A percentile compares a stretch with the other conserved stretches of the same genome.
Conservation (phyloP, 257 asterid genomes). For the Craterostigma plantagineum region DNA sequence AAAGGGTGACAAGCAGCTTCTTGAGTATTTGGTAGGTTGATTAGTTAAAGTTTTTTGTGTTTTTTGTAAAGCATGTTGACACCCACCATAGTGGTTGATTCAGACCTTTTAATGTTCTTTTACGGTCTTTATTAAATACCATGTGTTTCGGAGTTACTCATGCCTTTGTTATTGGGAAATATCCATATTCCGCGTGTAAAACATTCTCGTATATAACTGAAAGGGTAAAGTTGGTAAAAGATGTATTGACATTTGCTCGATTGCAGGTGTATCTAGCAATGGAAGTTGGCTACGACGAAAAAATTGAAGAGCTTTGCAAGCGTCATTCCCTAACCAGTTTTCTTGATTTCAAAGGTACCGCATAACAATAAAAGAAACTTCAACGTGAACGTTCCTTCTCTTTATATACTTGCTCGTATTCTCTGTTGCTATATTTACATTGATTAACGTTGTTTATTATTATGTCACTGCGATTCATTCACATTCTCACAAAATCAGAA, state of each 20-base stretch:
- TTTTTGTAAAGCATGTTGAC: too few relatives aligned
- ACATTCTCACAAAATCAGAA: constrained; percentile 29
- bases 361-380: neutral
- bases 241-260: constrained; percentile 1
- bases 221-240: neutral
- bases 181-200: neutral
- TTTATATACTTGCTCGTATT: constrained; percentile 7
- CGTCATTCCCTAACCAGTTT: constrained; percentile 72
- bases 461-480: neutral
- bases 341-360: constrained; percentile 43
- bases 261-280: constrained; percentile 80
- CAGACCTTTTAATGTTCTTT: neutral
- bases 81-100: neutral
- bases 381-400: neutral
- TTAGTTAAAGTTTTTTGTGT: too few relatives aligned
- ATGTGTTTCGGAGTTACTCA: too few relatives aligned
- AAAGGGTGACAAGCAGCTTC: constrained; percentile 42
- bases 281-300: constrained; percentile 94
- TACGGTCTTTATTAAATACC: too few relatives aligned
- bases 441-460: too few relatives aligned
- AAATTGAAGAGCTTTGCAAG: constrained; percentile 82
- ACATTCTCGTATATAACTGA: neutral
- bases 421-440: too few relatives aligned
- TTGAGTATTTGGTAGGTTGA: constrained; percentile 68
- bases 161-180: neutral